Evolutionary conservation across 371 early-diverging fungal species (phyloP).

Genomic region (Saksenaea vasiformis): DNA sequence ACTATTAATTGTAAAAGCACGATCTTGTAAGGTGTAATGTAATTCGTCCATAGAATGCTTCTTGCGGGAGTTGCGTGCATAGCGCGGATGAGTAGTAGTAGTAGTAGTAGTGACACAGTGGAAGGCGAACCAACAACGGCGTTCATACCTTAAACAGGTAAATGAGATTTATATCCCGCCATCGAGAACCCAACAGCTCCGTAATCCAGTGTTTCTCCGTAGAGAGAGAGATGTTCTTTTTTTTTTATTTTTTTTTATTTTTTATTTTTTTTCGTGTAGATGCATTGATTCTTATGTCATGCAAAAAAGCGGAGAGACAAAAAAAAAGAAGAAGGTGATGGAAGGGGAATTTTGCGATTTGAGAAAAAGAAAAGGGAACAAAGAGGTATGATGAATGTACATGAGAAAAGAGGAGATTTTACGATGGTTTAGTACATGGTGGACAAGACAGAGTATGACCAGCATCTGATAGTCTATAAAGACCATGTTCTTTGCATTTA

Average conservation of each 20-base stretch:
- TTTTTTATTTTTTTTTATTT: no score
- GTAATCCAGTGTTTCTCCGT: no score
- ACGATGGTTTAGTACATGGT: background rate
- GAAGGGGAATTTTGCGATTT: background rate
- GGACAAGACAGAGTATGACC: constrained; percentile 1
- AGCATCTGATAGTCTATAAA: background rate
- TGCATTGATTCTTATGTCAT: no score
- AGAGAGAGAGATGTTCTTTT: no score
- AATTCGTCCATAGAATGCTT: constrained; percentile 13
- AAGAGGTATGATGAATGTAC: background rate
- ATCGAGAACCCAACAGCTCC: no score
- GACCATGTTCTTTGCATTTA: constrained; percentile 26
- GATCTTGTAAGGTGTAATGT: constrained; percentile 26
- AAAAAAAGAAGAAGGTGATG: background rate
- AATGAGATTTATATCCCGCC: no score
- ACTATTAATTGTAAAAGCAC: constrained; percentile 17
- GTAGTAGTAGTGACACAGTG: no score
- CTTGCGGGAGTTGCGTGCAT: background rate
- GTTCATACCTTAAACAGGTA: no score
- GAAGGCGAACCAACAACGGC: no score
- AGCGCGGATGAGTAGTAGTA: background rate
- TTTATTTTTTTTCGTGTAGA: no score
- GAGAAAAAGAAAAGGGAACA: background rate
- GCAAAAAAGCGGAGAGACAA: background rate
- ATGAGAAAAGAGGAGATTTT: background rate